Base-by-base conservation (phyloP, 1,139 yeast species). In the Debaryomycetaceae sp. region DNA sequence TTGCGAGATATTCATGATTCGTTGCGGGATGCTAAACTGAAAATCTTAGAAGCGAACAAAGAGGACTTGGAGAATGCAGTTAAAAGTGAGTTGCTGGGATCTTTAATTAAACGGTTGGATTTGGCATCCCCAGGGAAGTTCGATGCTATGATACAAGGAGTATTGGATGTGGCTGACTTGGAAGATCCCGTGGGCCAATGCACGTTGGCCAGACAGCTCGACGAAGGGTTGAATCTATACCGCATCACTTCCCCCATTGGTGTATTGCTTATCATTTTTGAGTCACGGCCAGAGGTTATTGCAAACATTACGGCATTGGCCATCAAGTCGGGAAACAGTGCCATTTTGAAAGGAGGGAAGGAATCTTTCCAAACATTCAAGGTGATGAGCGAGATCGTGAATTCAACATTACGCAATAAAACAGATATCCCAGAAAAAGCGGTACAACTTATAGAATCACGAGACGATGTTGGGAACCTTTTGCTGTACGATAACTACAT, bases 281-380 rank as follows among this genome's bases (percentile, higher is more conserved):
- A 95, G 67, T 84, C 96, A 36, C 81, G 99, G 57, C 99, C 99
- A 30, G 99, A 95, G 62, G 99, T 95, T 13, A 93, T 95, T 70
- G 99, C 99, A 44, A 95, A 95, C 63, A 93, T 95, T 58, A 85
- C 97, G 9, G 95, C 99, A 0, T 75, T 95, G 59, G 96, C 98
- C 22, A 84, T 95, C 60, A 95, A 95, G 64, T 89, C 97, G 1
- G 98, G 97, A 33, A 87, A 88, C 59, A 87, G 97, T 6, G 99
- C 97, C 44, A 93, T 95, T 45, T 76, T 95, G 59, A 95, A 95
- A 68, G 99, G 99, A 51, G 99, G 99, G 49, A 91, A 90, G 64
- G 99, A 95, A 63, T 85, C 95, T 6, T 69, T 78, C 39, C 80
- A 88, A 58, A 88, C 98, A 1, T 95, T 95, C 65, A 78, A 83